A percentile compares a stretch with the other conserved stretches of the same genome.
Conservation (phyloP, 345 rosid species). For the Zanthoxylum bungeanum region DNA sequence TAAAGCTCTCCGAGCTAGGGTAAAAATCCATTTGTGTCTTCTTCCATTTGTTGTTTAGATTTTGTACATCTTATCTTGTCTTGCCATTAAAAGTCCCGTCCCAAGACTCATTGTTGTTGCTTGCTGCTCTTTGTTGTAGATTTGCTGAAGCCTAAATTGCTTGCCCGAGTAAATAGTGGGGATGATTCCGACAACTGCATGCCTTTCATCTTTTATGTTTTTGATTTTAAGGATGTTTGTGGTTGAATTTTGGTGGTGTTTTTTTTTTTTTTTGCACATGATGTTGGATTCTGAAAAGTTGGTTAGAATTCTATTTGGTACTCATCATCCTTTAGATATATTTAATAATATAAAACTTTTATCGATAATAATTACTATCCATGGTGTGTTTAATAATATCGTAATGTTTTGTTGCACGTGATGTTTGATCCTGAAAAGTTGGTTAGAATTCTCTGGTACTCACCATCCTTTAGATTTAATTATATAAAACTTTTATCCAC, state of each 20-base stretch:
- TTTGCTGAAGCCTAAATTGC: slow-evolving; percentile 60
- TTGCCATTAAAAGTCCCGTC: too few relatives aligned
- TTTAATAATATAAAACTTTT: background rate
- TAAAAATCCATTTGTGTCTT: slow-evolving; percentile 17
- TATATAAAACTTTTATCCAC: background rate
- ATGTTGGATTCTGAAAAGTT: background rate
- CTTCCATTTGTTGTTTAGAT: too few relatives aligned
- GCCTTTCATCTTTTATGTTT: background rate
- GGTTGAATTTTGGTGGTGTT: slow-evolving; percentile 9
- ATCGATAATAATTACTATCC: too few relatives aligned
- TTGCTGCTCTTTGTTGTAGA: slow-evolving; percentile 25
- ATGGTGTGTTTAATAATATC: too few relatives aligned
- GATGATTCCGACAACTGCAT: slow-evolving; percentile 1
- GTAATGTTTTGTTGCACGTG: background rate
- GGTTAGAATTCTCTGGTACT: background rate
- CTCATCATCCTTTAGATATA: background rate
- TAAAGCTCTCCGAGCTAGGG: slow-evolving; percentile 98
- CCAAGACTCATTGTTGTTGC: background rate
- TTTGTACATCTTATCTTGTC: too few relatives aligned
- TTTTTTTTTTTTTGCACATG: background rate
- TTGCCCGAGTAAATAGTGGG: background rate
- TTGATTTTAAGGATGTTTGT: background rate
- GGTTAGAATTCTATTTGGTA: background rate
- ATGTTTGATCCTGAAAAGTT: background rate
- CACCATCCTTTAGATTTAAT: background rate